Evolutionary conservation across 306 rosid genomes (phyloP), one percentile per base, ranked within the genome.

Genomic region (Trifolium repens): DNA sequence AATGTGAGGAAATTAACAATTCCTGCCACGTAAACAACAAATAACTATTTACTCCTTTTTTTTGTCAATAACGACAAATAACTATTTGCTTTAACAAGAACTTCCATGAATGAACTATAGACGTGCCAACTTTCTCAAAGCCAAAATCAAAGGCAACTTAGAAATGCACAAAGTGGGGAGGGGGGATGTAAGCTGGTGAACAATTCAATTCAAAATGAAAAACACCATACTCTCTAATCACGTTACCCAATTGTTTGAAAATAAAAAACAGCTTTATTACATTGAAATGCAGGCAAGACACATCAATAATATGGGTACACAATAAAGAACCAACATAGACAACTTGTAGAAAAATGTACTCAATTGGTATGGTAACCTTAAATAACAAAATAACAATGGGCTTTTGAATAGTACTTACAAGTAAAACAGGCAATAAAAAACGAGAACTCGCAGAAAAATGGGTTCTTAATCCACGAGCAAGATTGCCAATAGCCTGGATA

Each of bases 401-500:
- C 26, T 46, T 62, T 11, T 52, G 24, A 42, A 70, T 40, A 65
- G 66, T 63, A 85, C 99, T 84, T 86, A 96, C 99, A 83, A 96
- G 99, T 77, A 96, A 85, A 74, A 91, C 87, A 65, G 99, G 98
- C 88, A 96, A 86, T 79, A 96, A 52, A 74, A 96, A 96, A 67
- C 99, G 97, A 57, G 97, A 96, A 85, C 99, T 92, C 8, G 86
- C 96, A 73, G 99, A 92, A 84, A 96, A 96, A 76, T 96, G 80
- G 43, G 92, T 87, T 75, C 99, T 87, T 73, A 96, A 83, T 55
- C 99, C 99, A 72, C 88, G 83, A 68, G 98, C 94, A 84, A 96
- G 98, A 79, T 92, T 96, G 80, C 99, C 97, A 79, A 96, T 75
- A 78, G 99, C 99, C 91, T 92, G 99, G 78, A 96, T 73, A 57